These are phyloP conservation scores for Rhizopogon salebrosus DNA, from an alignment of 768 basidiomycete genomes.

Conservation along the genomic window DNA sequence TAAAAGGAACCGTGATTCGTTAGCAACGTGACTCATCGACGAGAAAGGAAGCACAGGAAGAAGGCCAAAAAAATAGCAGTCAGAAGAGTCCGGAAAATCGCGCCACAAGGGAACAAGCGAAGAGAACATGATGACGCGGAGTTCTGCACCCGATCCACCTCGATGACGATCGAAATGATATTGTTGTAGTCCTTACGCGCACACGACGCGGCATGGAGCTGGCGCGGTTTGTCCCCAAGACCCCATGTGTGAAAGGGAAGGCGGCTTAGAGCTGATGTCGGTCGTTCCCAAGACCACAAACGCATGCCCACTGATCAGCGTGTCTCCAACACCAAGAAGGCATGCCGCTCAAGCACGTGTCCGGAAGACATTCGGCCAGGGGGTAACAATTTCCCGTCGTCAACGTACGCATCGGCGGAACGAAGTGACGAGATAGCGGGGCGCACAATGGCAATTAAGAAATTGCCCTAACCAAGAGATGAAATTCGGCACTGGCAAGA, in stretches of 20 bases:
- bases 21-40: slow-evolving; percentile 8
- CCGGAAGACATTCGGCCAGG: too few relatives aligned
- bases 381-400: not conserved
- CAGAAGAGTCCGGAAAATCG: not conserved
- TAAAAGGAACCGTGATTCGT: slow-evolving; percentile 12
- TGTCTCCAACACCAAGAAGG: not conserved
- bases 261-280: not conserved
- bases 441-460: too few relatives aligned
- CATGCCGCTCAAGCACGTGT: not conserved
- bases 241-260: not conserved
- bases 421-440: too few relatives aligned
- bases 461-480: too few relatives aligned
- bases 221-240: too few relatives aligned
- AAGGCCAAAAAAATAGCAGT: not conserved
- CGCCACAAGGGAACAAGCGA: not conserved
- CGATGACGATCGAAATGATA: not conserved
- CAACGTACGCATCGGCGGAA: not conserved
- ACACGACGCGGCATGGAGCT: too few relatives aligned
- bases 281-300: not conserved
- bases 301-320: not conserved
- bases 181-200: too few relatives aligned
- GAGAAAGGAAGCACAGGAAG: not conserved
- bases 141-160: not conserved
- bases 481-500: too few relatives aligned
- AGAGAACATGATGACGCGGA: not conserved